Conservation (phyloP, 306 rosid species). For the Medicago lupulina region DNA sequence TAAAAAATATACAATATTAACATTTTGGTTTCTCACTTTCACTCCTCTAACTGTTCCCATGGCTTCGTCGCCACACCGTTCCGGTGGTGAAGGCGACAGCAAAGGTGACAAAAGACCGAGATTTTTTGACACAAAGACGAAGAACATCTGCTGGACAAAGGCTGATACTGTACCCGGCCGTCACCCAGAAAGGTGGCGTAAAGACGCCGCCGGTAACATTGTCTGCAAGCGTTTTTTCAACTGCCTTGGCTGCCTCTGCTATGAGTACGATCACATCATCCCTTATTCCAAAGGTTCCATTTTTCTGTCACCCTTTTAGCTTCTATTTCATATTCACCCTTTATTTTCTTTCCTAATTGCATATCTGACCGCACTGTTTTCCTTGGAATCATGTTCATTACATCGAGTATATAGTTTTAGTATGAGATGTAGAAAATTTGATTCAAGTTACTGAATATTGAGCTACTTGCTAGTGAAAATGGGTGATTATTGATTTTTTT, state of each 20-base stretch:
- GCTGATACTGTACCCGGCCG: constrained; percentile 82
- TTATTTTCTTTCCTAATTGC: constrained; percentile 17
- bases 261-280: constrained; percentile 87
- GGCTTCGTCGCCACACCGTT: constrained; percentile 64
- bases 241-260: constrained; percentile 94
- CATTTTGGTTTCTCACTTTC: too few species aligned
- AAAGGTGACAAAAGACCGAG: constrained; percentile 64
- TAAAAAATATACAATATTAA: too few species aligned
- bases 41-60: constrained; percentile 21
- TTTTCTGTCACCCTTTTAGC: constrained; percentile 18
- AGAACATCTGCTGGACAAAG: constrained; percentile 70
- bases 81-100: constrained; percentile 46
- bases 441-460: background rate
- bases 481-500: background rate
- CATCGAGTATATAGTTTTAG: background rate
- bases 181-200: constrained; percentile 96
- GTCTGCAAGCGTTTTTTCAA: constrained; percentile 93
- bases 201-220: constrained; percentile 87
- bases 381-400: background rate
- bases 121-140: constrained; percentile 69
- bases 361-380: background rate
- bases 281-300: constrained; percentile 84
- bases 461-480: background rate
- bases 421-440: background rate
- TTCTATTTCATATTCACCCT: background rate